Evolutionary conservation across 2,329 filamentous ascomycete genomes (phyloP), one percentile per base, ranked within the genome.

Genomic region (Stagonosporopsis vannaccii): DNA sequence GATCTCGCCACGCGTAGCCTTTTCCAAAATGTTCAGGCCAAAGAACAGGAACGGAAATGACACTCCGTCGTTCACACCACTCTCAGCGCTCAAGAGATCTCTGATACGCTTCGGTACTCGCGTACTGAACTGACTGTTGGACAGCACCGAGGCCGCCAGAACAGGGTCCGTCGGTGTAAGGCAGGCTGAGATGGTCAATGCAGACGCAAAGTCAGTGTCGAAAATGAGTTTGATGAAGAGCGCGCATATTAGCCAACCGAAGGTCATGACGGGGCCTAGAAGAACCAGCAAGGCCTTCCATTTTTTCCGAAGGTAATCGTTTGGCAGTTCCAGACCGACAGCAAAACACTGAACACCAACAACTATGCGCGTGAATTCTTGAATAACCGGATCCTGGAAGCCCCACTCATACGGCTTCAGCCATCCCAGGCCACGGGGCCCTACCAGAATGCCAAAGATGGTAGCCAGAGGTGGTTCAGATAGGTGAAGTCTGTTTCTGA

Each of bases 81-180:
- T 81, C 61, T 86, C 84, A 0, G 83, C 82, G 17, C 78, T 78
- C 9, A 85, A 73, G 43, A 85, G 69, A 62, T 84, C 75, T 37
- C 79, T 79, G 39, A 85, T 68, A 4, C 83, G 75, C 54, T 77
- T 79, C 0, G 83, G 84, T 1, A 85, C 79, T 13, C 84, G 67
- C 1, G 74, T 74, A 50, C 80, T 82, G 72, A 85, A 85, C 44
- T 78, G 80, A 26, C 79, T 81, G 61, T 84, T 82, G 2, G 78
- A 78, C 12, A 85, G 73, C 2, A 86, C 82, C 20, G 77, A 81
- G 3, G 83, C 81, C 1, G 83, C 81, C 12, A 85, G 73, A 0
- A 86, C 82, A 0, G 83, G 83, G 70, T 85, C 84, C 0, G 84
- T 85, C 1, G 83, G 84, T 0, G 83, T 84, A 2, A 85, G 74